Conservation (phyloP, 257 asterid genomes). For the Agastache rugosa region DNA sequence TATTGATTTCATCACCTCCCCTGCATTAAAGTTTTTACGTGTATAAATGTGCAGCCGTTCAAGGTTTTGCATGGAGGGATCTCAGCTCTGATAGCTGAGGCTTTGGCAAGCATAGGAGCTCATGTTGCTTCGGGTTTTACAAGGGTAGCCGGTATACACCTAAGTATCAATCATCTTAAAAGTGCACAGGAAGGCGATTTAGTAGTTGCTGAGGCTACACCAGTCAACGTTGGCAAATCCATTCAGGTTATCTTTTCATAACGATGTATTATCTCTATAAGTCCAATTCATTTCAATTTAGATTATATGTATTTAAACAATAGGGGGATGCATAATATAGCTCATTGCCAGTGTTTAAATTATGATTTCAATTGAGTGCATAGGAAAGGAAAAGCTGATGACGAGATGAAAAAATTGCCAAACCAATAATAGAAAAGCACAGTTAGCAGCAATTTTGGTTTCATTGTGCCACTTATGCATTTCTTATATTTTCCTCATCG, state of each 20-base stretch:
- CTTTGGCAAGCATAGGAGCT: slow-evolving; percentile 68
- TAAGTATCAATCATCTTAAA: slow-evolving; percentile 65
- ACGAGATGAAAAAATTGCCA: neutral
- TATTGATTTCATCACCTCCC: neutral
- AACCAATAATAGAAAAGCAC: neutral
- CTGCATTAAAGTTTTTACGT: neutral
- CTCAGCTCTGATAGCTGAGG: slow-evolving; percentile 64
- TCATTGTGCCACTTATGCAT: neutral
- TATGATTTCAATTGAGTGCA: neutral
- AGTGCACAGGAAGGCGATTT: slow-evolving; percentile 72
- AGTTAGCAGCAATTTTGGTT: neutral
- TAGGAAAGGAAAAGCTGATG: neutral
- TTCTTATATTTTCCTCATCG: neutral
- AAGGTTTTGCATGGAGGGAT: slow-evolving; percentile 66
- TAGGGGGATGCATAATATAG: slow-evolving; percentile 1
- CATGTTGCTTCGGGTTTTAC: slow-evolving; percentile 54
- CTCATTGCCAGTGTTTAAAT: neutral
- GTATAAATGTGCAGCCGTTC: slow-evolving; percentile 52
- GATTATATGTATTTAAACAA: neutral
- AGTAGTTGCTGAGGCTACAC: slow-evolving; percentile 75
- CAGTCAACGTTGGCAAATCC: slow-evolving; percentile 69
- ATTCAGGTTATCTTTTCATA: slow-evolving; percentile 59
- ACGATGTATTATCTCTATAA: neutral
- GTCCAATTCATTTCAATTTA: neutral
- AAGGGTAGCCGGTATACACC: slow-evolving; percentile 65